Base-by-base conservation (phyloP, 768 basidiomycete genomes). In the Tulasnella sp. region DNA sequence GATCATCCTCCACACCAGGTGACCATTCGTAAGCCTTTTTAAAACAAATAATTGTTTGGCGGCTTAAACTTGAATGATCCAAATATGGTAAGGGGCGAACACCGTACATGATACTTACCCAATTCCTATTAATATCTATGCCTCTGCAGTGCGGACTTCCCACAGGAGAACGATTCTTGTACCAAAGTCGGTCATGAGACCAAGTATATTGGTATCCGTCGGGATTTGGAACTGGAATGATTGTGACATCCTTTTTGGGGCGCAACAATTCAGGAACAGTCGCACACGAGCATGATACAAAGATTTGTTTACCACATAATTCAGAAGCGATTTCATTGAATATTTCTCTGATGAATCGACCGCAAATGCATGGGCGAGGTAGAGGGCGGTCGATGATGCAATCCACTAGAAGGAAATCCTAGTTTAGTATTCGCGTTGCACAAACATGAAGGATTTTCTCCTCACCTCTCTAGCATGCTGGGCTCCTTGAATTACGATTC, bases 111-210 rank as follows among this genome's bases (percentile, higher is more conserved):
- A 37, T 8, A 53, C 65, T 41, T 63, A 72, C 77, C 77, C 78
- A 79, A 59, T 86, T 84, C 33, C 83, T 67, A 62, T 88, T 87
- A 73, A 86, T 79, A 61, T 90, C 88, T 25, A 88, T 66, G 0
- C 88, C 83, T 9, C 72, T 57, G 58, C 83, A 85, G 40, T 72
- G 70, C 15, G 67, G 63, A 25, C 37, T 40, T 2, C 25, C 37
- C 16, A 50, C 48, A 22, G 67, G 63, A 0, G 73, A 66, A 12
- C 81, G 75, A 52, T 79, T 85, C 66, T 85, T 85, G 67, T 82
- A 81, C 79, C 83, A 84, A 54, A 78, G 76, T 0, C 83, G 74
- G 52, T 86, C 80, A 1, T 48, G 60, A 53, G 76, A 72, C 78
- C 84, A 83, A 6, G 82, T 83, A 57, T 82, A 81, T 0, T 71